phyloP scores from a whole-genome alignment of 352 stramenopile species.

The Globisporangium nunn region DNA sequence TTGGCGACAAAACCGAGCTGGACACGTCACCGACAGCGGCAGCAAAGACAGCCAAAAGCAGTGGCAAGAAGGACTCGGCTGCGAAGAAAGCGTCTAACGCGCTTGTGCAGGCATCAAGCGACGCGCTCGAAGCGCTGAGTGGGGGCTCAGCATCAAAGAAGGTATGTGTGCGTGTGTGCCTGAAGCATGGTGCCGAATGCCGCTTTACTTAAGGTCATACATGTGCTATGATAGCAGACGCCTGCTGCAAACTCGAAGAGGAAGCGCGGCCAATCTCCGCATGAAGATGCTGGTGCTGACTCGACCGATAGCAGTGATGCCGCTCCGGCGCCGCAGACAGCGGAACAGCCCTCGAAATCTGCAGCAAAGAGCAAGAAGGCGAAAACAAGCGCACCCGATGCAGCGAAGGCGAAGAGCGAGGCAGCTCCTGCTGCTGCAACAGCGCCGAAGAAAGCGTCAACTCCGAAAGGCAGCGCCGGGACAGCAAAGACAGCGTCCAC shows the following conservation, averaged over 20 bases:
- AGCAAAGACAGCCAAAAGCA: slow-evolving; percentile 5
- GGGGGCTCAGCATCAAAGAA: slow-evolving; percentile 3
- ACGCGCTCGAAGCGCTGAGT: slow-evolving; percentile 7
- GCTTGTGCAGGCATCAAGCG: slow-evolving; percentile 3
- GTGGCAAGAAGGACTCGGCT: slow-evolving; percentile 12
- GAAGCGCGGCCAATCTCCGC: slow-evolving; percentile 7
- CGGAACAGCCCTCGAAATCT: slow-evolving; percentile 4
- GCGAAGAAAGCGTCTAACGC: slow-evolving; percentile 16
- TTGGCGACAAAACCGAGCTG: slow-evolving; percentile 9
- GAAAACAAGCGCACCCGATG: not conserved
- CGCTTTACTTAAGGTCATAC: not conserved
- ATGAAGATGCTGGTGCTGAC: not conserved
- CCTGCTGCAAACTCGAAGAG: slow-evolving; percentile 8
- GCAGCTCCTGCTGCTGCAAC: not conserved
- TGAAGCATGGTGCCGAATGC: not conserved
- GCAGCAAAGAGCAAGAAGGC: slow-evolving; percentile 14
- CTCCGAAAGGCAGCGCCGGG: slow-evolving; percentile 8
- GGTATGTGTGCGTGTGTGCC: not conserved
- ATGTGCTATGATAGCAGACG: not conserved
- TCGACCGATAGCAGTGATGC: not conserved
- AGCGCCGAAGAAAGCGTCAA: slow-evolving; percentile 2
- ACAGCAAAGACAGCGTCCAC: slow-evolving; percentile 1
- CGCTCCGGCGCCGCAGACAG: not conserved
- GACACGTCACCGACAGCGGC: slow-evolving; percentile 4
- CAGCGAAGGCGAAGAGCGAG: slow-evolving; percentile 5